Base-by-base conservation (phyloP, 2,329 filamentous ascomycete species). In the Paracoccidioides lutzii region DNA sequence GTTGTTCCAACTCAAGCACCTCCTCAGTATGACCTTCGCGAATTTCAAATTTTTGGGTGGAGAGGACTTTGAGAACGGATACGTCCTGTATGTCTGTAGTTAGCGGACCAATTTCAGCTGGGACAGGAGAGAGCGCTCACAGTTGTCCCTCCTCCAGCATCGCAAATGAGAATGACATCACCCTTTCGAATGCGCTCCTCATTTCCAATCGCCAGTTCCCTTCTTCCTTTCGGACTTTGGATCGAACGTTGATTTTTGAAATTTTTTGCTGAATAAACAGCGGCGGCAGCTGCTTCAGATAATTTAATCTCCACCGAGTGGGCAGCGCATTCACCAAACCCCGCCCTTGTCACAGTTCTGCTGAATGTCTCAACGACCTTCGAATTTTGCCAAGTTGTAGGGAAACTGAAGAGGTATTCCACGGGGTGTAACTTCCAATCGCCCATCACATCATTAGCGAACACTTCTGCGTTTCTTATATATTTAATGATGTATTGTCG, bases 331-430 rank as follows among this genome's bases (percentile, higher is more conserved):
- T 14, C 43, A 22, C 43, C 45, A 32, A 40, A 55, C n/a, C 53
- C 53, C 4, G 53, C 35, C n/a, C n/a, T 22, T 22, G 9, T 22
- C 53, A 55, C 53, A 22, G 49, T 33, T 22, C 14, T 33, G 30
- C 38, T 14, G 49, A 55, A 55, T 10, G 43, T 37, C 14, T 33
- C 53, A 48, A 55, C 28, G 43, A 55, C 43, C 28, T 30, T n/a
- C 32, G 53, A 12, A 9, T 45, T 49, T 22, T 32, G 40, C 53
- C 53, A 55, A n/a, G 53, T 55, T 55, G 53, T 55, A 5, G 53
- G 53, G 28, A 55, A 46, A 37, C 53, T 55, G 22, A 55, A 55
- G 42, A 48, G 22, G n/a, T 55, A 55, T 48, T 55, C 33, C 44
- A 55, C 53, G 15, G 32, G 45, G 33, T 40, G 42, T 7, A 49